Base-by-base conservation (phyloP, 2,329 filamentous ascomycete species). In the Colletotrichum eremochloae region DNA sequence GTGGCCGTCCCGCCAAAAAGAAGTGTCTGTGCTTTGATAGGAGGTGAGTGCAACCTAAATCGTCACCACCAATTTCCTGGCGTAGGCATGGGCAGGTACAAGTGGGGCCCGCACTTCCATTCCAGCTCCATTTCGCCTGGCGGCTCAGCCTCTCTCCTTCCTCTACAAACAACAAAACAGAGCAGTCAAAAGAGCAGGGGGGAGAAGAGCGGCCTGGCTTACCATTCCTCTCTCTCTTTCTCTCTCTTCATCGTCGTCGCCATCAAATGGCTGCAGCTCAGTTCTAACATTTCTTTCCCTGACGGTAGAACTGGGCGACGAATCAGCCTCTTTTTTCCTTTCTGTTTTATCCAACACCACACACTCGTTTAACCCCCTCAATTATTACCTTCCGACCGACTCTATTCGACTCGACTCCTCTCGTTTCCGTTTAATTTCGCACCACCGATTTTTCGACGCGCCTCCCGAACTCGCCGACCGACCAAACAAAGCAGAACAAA, bases 151-250 rank as follows among this genome's bases (percentile, higher is more conserved):
- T 73, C 67, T 71, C 48, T 67, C 65, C 50, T 57, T 65, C 61
- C 63, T 63, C 70, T 71, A 73, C 67, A 72, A 71, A 72, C 67
- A 72, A 71, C 67, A 71, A 67, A 42, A 66, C 70, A 70, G 55
- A 46, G 58, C 38, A 44, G 67, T 61, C 60, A 64, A 72, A 65
- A 65, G 70, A 60, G 61, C 60, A 65, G 68, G 62, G 60, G 67
- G 66, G 46, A 68, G 57, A 63, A 52, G n/a, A 50, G 55, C 52
- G 68, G 50, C 40, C 55, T 50, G 29, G 63, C 50, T 15, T 38
- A 11, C 11, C 53, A 38, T 20, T 33, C 24, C 55, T 53, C 40
- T 70, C 44, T 57, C 36, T 12, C 20, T 57, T n/a, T 42, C 36
- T 61, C 18, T 20, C 29, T 48, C 56, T 9, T 58, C 38, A 14